phyloP scores from a whole-genome alignment of 1,139 yeast genomes.

The Suhomyces anneliseae region DNA sequence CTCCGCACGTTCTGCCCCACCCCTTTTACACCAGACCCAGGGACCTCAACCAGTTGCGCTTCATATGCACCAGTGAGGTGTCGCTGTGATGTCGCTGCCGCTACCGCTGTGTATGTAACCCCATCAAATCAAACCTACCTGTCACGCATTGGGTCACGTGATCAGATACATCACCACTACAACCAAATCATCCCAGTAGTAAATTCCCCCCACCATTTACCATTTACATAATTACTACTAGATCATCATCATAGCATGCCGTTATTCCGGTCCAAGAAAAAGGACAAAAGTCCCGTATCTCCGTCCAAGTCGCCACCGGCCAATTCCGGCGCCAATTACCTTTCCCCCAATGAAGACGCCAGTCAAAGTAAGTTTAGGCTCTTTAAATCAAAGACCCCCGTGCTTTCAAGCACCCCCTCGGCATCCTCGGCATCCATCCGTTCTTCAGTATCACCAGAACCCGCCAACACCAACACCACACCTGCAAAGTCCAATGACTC shows the following conservation, averaged over 20 bases:
- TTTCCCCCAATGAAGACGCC: conserved; percentile 3
- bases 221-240: neutral
- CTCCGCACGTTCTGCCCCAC: too few species aligned
- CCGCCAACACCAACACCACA: neutral
- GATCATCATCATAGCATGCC: conserved; percentile 4
- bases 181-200: neutral
- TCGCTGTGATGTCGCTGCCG: neutral
- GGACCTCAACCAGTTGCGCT: too few species aligned
- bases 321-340: conserved; percentile 8
- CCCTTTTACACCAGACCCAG: too few species aligned
- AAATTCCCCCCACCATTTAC: neutral
- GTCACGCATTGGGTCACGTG: neutral
- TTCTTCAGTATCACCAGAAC: neutral
- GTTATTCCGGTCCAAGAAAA: conserved; percentile 9
- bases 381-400: conserved; percentile 4
- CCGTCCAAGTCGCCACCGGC: conserved; percentile 1
- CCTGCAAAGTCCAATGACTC: neutral
- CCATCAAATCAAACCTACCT: neutral
- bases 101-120: too few species aligned
- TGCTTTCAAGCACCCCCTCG: neutral
- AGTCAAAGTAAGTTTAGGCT: conserved; percentile 3
- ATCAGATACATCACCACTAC: neutral
- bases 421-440: conserved; percentile 1
- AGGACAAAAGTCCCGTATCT: conserved; percentile 6
- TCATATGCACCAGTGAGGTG: neutral